Conservation (phyloP, 2,329 filamentous ascomycete genomes). For the Corniculantispora saksenae region DNA sequence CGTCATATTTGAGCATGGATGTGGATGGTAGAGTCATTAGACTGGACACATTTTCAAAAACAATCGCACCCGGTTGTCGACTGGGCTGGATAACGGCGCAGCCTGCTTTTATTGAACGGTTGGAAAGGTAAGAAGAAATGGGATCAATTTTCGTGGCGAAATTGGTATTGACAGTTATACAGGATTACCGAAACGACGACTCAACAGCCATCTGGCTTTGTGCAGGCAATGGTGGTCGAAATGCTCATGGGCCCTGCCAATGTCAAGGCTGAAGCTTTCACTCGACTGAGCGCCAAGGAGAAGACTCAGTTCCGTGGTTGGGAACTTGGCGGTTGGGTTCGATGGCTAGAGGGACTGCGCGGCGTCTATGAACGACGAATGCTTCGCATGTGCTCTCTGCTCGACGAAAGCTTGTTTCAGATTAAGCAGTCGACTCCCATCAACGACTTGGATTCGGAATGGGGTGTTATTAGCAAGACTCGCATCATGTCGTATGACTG, state of each 20-base stretch:
- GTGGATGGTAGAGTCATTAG: conserved; percentile 84
- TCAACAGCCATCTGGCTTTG: conserved; percentile 85
- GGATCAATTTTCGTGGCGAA: no score
- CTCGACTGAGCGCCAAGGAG: conserved; percentile 48
- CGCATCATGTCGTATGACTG: conserved; percentile 74
- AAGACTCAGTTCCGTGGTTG: conserved; percentile 59
- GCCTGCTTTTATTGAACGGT: conserved; percentile 72
- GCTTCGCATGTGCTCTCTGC: conserved; percentile 71
- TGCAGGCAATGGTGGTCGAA: conserved; percentile 79
- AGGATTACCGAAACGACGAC: conserved; percentile 78
- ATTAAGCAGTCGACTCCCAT: conserved; percentile 62
- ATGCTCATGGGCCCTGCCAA: conserved; percentile 71
- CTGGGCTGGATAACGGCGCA: conserved; percentile 90
- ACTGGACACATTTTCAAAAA: conserved; percentile 93
- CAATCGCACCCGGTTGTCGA: conserved; percentile 83
- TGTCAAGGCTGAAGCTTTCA: conserved; percentile 43
- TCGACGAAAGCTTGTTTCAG: conserved; percentile 68
- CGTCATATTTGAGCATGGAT: conserved; percentile 80
- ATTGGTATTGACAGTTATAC: conserved; percentile 26
- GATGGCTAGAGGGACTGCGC: conserved; percentile 84
- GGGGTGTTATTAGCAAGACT: conserved; percentile 74
- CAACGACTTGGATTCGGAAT: conserved; percentile 55
- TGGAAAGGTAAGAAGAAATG: conserved; percentile 41
- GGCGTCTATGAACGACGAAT: conserved; percentile 84
- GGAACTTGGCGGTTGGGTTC: conserved; percentile 83